Percentiles rank a stretch among this genome's conserved stretches.
Conservation (phyloP, 345 rosid species). For the Pelargonium nanum region DNA sequence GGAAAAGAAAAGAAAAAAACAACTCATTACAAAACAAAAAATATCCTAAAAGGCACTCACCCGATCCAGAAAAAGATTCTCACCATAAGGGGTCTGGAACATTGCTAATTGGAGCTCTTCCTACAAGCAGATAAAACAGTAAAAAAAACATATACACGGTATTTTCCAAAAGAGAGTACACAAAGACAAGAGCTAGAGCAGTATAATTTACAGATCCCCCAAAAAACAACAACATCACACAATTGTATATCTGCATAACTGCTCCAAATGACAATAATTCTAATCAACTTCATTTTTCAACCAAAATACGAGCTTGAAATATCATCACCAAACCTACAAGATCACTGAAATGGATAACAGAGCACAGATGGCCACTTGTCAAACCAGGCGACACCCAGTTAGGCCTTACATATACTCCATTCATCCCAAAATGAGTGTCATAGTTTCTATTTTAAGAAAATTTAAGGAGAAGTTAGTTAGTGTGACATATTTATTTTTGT, state of each 20-base stretch:
- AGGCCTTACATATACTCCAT: not conserved
- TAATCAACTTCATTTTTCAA: not conserved
- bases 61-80: slow-evolving; percentile 81
- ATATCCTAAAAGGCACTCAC: slow-evolving; percentile 26
- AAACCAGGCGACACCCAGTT: not conserved
- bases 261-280: not conserved
- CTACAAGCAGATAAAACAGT: slow-evolving; percentile 24
- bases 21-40: not conserved
- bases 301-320: not conserved
- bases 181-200: not conserved
- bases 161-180: not conserved
- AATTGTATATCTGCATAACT: no score
- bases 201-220: no score
- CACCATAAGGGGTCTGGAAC: slow-evolving; percentile 44
- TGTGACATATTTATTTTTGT: no score
- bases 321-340: not conserved
- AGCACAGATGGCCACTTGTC: not conserved
- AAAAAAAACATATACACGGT: not conserved
- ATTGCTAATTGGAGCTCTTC: slow-evolving; percentile 84
- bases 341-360: not conserved
- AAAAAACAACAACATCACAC: no score
- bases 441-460: no score
- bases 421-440: no score
- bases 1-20: not conserved
- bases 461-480: no score